Conservation (phyloP, 108 stramenopile genomes). For the Nannochloropsis gaditana region DNA sequence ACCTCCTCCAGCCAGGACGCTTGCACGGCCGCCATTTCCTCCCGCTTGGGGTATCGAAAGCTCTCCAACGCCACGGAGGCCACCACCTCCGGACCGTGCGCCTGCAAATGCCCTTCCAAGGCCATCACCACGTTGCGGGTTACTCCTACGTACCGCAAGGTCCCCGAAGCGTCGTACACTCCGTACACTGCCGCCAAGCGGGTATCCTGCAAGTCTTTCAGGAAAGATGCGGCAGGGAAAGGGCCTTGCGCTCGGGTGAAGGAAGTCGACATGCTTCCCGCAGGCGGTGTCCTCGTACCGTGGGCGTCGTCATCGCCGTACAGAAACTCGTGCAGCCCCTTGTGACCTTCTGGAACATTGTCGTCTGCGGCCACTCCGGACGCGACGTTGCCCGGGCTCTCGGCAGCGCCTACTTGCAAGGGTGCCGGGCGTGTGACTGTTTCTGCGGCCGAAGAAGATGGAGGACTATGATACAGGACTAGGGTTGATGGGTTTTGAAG, state of each 20-base stretch:
- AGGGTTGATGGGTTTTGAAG: not conserved
- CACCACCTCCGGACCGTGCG: not conserved
- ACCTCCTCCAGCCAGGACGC: conserved; percentile 35
- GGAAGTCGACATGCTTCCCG: not conserved
- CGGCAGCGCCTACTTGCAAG: not conserved
- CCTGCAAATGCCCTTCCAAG: not conserved
- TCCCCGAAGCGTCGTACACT: not conserved
- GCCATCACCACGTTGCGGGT: not conserved
- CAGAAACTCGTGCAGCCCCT: conserved; percentile 17
- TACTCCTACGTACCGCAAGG: not conserved
- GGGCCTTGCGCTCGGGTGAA: not conserved
- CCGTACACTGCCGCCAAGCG: conserved; percentile 16
- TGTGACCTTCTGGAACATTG: conserved; percentile 6
- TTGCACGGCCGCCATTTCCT: conserved; percentile 33
- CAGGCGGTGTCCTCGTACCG: not conserved
- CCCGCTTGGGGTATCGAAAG: conserved; percentile 43
- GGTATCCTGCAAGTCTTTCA: not conserved
- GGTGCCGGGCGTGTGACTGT: not conserved
- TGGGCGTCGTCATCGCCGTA: conserved; percentile 5
- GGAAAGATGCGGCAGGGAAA: not conserved
- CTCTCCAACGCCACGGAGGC: conserved; percentile 29
- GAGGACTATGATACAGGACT: not conserved
- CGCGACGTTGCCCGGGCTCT: not conserved
- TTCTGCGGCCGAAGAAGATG: not conserved
- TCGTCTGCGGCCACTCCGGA: not conserved